Conservation (phyloP, 768 basidiomycete genomes). For the Pilatotrama ljubarskyi region DNA sequence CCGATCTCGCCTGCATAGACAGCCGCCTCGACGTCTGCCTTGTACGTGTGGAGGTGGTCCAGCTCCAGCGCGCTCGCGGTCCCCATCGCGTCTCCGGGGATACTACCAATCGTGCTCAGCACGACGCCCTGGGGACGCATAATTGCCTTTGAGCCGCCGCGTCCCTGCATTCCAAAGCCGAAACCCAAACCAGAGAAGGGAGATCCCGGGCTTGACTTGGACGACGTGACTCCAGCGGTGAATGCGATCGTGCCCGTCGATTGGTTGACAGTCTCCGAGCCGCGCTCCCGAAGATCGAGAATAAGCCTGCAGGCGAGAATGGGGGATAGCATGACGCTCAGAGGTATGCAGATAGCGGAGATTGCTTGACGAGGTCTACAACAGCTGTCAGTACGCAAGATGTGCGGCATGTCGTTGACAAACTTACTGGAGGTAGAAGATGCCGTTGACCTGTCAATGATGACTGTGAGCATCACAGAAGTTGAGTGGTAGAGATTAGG, state of each 20-base stretch:
- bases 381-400: background rate
- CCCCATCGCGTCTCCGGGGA: conserved; percentile 25
- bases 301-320: conserved; percentile 81
- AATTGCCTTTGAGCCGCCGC: conserved; percentile 25
- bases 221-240: conserved; percentile 30
- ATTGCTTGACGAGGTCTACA: conserved; percentile 76
- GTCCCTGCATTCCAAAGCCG: conserved; percentile 23
- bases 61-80: conserved; percentile 29
- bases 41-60: conserved; percentile 26
- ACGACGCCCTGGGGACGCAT: conserved; percentile 30
- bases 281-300: conserved; percentile 79
- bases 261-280: conserved; percentile 74
- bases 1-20: conserved; percentile 13
- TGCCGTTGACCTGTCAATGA: conserved; percentile 61
- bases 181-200: conserved; percentile 32
- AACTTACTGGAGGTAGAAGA: conserved; percentile 81
- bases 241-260: conserved; percentile 41
- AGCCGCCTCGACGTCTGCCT: conserved; percentile 26
- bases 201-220: conserved; percentile 31
- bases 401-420: background rate
- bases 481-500: background rate
- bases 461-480: background rate
- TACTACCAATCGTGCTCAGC: conserved; percentile 33
- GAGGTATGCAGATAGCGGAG: conserved; percentile 80
- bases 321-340: conserved; percentile 83